Percentiles rank a stretch among this genome's conserved stretches.
Conservation (phyloP, 2,329 filamentous ascomycete genomes). For the Penicillium sp. region DNA sequence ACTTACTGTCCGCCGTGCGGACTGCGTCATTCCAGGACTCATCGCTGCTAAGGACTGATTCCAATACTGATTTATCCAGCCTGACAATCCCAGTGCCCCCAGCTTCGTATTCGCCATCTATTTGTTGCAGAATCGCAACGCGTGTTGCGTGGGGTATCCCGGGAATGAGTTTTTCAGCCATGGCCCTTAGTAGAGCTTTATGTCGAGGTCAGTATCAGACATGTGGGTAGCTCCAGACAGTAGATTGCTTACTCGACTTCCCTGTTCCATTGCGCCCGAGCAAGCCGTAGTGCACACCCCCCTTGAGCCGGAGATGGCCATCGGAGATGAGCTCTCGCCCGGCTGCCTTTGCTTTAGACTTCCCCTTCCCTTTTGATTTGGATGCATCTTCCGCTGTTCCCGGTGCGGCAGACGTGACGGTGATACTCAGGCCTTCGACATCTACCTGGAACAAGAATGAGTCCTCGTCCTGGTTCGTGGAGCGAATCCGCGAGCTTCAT, state of each 20-base stretch:
- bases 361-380: constrained; percentile 36
- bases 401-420: constrained; percentile 50
- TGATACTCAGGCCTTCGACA: constrained; percentile 70
- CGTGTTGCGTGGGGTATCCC: constrained; percentile 66
- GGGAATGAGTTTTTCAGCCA: constrained; percentile 74
- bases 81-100: constrained; percentile 9
- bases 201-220: constrained; percentile 6
- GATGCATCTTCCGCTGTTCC: constrained; percentile 20
- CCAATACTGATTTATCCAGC: constrained; percentile 54
- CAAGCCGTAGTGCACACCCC: constrained; percentile 71
- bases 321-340: constrained; percentile 64
- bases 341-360: constrained; percentile 53
- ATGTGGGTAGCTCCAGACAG: not conserved
- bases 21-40: constrained; percentile 53
- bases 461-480: not conserved
- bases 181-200: constrained; percentile 68
- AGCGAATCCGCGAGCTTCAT: constrained; percentile 4
- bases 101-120: constrained; percentile 37
- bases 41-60: constrained; percentile 62
- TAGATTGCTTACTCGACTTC: constrained; percentile 63
- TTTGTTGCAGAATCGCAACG: constrained; percentile 69
- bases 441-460: constrained; percentile 54
- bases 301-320: constrained; percentile 68
- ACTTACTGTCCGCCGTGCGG: constrained; percentile 59
- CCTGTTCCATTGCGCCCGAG: constrained; percentile 78